These are phyloP conservation scores for Alternaria alternata DNA, from an alignment of 2,329 filamentous ascomycete genomes.

Conservation along the genomic window DNA sequence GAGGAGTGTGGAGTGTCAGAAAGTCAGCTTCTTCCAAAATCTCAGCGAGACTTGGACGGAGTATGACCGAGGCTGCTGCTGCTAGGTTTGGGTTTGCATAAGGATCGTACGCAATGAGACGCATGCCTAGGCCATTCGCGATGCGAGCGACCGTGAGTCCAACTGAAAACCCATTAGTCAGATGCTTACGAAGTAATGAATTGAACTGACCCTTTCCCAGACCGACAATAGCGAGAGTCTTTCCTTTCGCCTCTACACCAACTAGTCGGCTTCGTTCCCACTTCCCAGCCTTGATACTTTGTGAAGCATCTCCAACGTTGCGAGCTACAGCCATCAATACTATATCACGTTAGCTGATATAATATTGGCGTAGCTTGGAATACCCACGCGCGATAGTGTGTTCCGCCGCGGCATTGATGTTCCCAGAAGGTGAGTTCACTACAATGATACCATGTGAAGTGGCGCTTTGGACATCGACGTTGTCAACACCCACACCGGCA, in stretches of 20 bases:
- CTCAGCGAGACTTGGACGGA: slow-evolving; percentile 65
- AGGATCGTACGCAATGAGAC: slow-evolving; percentile 76
- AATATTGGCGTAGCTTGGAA: neutral
- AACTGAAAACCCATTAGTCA: slow-evolving; percentile 55
- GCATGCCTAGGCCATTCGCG: slow-evolving; percentile 79
- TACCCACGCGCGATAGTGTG: slow-evolving; percentile 69
- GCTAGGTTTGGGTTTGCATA: slow-evolving; percentile 80
- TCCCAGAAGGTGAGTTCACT: slow-evolving; percentile 80
- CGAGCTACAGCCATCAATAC: slow-evolving; percentile 77
- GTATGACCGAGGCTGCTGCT: slow-evolving; percentile 69
- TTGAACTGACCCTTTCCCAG: slow-evolving; percentile 71
- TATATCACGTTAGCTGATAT: slow-evolving; percentile 33
- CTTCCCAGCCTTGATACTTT: slow-evolving; percentile 72
- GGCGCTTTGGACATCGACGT: slow-evolving; percentile 77
- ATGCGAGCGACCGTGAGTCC: slow-evolving; percentile 82
- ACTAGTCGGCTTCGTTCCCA: slow-evolving; percentile 80
- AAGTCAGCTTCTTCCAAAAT: slow-evolving; percentile 76
- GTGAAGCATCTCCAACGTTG: slow-evolving; percentile 74
- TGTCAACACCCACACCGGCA: slow-evolving; percentile 81
- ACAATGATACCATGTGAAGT: slow-evolving; percentile 79
- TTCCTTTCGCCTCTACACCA: slow-evolving; percentile 79
- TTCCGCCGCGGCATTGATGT: slow-evolving; percentile 81
- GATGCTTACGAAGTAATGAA: rapidly evolving
- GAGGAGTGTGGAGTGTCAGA: slow-evolving; percentile 80
- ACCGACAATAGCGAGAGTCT: slow-evolving; percentile 78